Evolutionary conservation across 345 rosid genomes (phyloP), one percentile per base, ranked within the genome.

Genomic region (Acer campestre): DNA sequence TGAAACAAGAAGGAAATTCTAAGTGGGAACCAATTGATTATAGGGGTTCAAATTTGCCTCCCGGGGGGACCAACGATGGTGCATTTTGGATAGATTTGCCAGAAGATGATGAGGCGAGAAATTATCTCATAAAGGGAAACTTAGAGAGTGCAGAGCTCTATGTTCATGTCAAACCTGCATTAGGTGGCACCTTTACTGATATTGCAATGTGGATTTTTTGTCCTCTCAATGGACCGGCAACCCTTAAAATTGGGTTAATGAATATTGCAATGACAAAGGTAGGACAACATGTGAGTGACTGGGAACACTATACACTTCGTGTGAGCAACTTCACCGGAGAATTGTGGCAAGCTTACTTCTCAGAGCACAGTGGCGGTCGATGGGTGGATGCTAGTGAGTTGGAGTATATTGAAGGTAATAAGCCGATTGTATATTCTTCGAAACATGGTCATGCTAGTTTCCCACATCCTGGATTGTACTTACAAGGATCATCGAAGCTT

Each of bases 251-350:
- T 48, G 98, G 97, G 56, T 20, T 85, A 12, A 77, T 91, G 90
- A 95, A 75, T 53, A 70, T 95, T 55, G 87, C 80, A 9, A 89
- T 95, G 97, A 89, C 82, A 51, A 88, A 85, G 73, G 66, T 95
- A 20, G 98, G 98, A 22, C 79, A 95, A 72, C 98, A 95, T 68
- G 92, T 95, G 0, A 80, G 97, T 35, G 98, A 95, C 64, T 95
- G 98, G 98, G 98, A 93, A 75, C 98, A 95, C 82, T 89, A 82
- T 85, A 91, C 98, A 23, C 93, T 93, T 78, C 94, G 98, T 0
- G 65, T 95, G 46, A 82, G 95, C 85, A 95, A 95, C 87, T 91
- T 93, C 84, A 87, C 86, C 0, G 98, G 98, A 44, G 97, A 93
- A 88, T 88, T 95, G 7, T 89, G 92, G 91, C 82, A 90, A 73